These are phyloP conservation scores for Albifimbria verrucaria DNA, from an alignment of 2,329 filamentous ascomycete species.

Conservation along the genomic window DNA sequence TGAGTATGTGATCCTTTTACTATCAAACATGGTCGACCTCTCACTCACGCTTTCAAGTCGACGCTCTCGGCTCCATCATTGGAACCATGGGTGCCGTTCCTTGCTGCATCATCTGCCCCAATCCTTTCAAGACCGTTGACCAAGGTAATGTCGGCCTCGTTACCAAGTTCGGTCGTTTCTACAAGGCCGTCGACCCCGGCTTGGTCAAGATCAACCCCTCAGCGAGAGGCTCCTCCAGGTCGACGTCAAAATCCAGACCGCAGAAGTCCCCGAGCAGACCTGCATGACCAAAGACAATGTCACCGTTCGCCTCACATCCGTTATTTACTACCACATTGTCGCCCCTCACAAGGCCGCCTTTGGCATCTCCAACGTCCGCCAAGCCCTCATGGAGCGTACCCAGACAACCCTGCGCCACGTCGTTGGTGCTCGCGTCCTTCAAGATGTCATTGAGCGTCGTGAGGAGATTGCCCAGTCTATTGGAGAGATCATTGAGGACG, in stretches of 20 bases:
- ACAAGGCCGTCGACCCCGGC: constrained; percentile 92
- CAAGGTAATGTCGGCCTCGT: constrained; percentile 95
- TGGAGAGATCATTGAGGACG: constrained; percentile 95
- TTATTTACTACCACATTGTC: constrained; percentile 98
- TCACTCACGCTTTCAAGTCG: constrained; percentile 47
- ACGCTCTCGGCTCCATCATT: constrained; percentile 68
- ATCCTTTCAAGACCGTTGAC: constrained; percentile 88
- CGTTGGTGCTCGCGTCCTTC: constrained; percentile 88
- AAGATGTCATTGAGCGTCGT: constrained; percentile 97
- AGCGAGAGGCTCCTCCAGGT: constrained; percentile 87
- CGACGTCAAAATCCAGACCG: constrained; percentile 99
- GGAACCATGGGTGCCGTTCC: constrained; percentile 84
- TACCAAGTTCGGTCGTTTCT: constrained; percentile 92
- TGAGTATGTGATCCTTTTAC: constrained; percentile 58
- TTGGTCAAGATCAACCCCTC: constrained; percentile 97
- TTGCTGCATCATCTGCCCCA: constrained; percentile 88
- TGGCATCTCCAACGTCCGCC: constrained; percentile 89
- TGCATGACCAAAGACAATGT: constrained; percentile 99
- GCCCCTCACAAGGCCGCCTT: constrained; percentile 96
- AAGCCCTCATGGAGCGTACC: constrained; percentile 95
- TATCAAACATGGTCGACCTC: neutral
- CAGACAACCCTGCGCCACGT: constrained; percentile 97
- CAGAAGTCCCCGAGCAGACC: constrained; percentile 91
- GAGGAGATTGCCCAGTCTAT: constrained; percentile 96
- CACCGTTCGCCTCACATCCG: constrained; percentile 85